Base-by-base conservation (phyloP, 202 grass and related monocot genomes). In the Zoysia matrella region DNA sequence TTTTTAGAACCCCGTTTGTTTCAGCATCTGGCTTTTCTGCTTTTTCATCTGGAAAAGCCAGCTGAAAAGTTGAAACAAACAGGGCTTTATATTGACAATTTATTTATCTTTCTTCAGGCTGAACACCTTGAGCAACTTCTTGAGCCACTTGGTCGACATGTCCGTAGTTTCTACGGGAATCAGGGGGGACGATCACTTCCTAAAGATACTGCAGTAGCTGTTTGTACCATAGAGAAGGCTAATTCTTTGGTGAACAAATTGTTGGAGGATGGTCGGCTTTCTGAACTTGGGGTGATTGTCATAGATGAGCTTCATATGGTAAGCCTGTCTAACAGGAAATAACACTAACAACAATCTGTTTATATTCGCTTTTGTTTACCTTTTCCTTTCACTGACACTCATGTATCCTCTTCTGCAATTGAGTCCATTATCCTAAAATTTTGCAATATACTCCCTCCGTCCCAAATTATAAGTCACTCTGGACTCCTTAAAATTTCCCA, bases 261-360 rank as follows among this genome's bases (percentile, higher is more conserved):
- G 69, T 83, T 98, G 82, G 95, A 98, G 77, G 95, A 98, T 77
- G 88, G 92, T 4, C 90, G 92, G 52, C 92, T 98, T 72, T 98
- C 92, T 86, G 95, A 98, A 89, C 92, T 98, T 82, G 92, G 95
- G 69, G 92, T 98, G 71, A 98, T 98, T 82, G 95, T 98, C 78
- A 98, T 98, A 84, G 95, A 98, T 77, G 95, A 98, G 87, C 90
- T 98, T 87, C 95, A 98, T 88, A 98, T 98, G 95, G 95, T 98
- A 93, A 74, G 76, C 84, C 80, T 44, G 58, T 56, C 55, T 77
- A 82, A 74, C 48, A 57, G 14, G 15, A 47, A 67, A 82, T 8
- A n/a, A 6, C 39, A 73, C 66, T 52, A 30, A 30, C 22, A 70
- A 51, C 15, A 8, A 42, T 65, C 16, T 77, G 16, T 77, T 61